Evolutionary conservation across 2,329 filamentous ascomycete genomes (phyloP).

Genomic region (Botrytis galanthina): DNA sequence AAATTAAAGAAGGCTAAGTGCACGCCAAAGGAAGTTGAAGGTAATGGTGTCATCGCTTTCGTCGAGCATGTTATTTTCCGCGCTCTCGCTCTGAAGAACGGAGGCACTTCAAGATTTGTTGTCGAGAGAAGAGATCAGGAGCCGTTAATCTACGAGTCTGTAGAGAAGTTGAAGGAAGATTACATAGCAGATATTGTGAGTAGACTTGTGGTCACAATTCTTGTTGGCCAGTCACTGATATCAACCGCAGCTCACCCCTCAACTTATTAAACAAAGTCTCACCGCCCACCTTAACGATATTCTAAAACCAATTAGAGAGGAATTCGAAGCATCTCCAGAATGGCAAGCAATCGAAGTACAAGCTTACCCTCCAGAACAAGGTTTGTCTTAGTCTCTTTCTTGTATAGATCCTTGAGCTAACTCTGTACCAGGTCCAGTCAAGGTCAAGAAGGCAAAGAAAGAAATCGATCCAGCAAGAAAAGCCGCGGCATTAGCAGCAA

Average conservation of each 20-base stretch:
- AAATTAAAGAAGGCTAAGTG: slow-evolving; percentile 20
- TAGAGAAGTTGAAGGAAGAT: slow-evolving; percentile 18
- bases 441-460: slow-evolving; percentile 69
- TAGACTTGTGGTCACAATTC: not conserved
- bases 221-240: slow-evolving; percentile 22
- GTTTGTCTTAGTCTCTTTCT: slow-evolving; percentile 36
- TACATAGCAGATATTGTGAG: slow-evolving; percentile 14
- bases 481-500: slow-evolving; percentile 34
- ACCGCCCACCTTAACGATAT: slow-evolving; percentile 70
- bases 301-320: slow-evolving; percentile 72
- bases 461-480: slow-evolving; percentile 45
- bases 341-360: slow-evolving; percentile 77
- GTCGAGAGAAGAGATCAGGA: slow-evolving; percentile 20
- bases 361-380: slow-evolving; percentile 78
- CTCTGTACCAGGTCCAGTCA: slow-evolving; percentile 46
- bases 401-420: not conserved
- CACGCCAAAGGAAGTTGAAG: slow-evolving; percentile 20
- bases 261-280: slow-evolving; percentile 83
- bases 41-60: slow-evolving; percentile 73
- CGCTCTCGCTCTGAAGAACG: slow-evolving; percentile 56
- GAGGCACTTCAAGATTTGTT: slow-evolving; percentile 57
- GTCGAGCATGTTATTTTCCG: slow-evolving; percentile 76
- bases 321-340: slow-evolving; percentile 67
- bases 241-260: slow-evolving; percentile 66
- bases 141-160: slow-evolving; percentile 14